Base-by-base conservation (phyloP, 2,329 filamentous ascomycete genomes). In the Podosphaera aphanis region DNA sequence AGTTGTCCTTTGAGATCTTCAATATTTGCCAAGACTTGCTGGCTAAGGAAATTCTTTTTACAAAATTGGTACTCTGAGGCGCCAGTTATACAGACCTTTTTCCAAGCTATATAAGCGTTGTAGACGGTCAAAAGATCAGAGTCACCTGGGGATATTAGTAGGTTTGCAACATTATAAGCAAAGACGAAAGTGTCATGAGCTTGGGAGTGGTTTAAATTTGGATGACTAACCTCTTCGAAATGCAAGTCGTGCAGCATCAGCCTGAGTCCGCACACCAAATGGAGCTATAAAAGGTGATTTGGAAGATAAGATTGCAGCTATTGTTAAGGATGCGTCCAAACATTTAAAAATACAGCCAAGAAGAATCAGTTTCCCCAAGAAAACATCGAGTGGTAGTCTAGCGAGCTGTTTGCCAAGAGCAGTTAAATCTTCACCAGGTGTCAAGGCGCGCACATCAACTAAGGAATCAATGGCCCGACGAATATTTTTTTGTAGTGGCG, bases 1-100 rank as follows among this genome's bases (percentile, higher is more conserved):
- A 98, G 73, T 56, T 98, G 90, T 5, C 82, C 81, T 62, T 95
- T 98, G 45, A 95, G 70, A 54, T 98, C 90, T 60, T 98, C 90
- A 51, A 98, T 93, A 51, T 90, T 93, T 41, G 76, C 69, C 3
- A 98, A 69, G 2, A 83, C 90, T 59, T 92, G 85, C n/a, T 79
- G 71, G 49, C 79, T 88, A 45, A 98, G 71, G 57, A 86, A 94
- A 61, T 93, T 93, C 64, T 93, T 94, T 55, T 80, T 78, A 64
- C 90, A 98, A 62, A 92, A 98, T 52, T 85, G 74, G 55, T 79
- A 83, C 56, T 95, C 88, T 43, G 80, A 83, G 41, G 73, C 69
- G 7, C 62, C 66, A 23, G 76, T 71, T 52, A 74, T 74, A 60
- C 83, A 92, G 3, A 86, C 76, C 47, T 77, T 76, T 57, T 82